phyloP scores from a whole-genome alignment of 495 filamentous ascomycete species.

The Annulohypoxylon moriforme region DNA sequence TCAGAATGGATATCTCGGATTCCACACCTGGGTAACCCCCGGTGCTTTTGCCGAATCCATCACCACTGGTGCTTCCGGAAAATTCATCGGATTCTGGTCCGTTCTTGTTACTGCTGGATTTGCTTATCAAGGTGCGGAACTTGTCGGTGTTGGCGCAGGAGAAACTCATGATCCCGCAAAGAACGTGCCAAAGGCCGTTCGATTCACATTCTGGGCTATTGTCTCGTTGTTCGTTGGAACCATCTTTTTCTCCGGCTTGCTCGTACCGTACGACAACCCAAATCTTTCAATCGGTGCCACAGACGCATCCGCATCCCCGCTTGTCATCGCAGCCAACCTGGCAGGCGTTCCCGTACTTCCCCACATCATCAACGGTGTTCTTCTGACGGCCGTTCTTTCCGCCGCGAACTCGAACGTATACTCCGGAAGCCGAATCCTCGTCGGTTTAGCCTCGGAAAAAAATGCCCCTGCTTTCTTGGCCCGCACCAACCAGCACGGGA shows the following conservation, averaged over 20 bases:
- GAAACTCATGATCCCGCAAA: constrained; percentile 72
- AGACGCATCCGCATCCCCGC: constrained; percentile 71
- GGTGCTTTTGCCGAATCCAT: constrained; percentile 73
- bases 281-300: constrained; percentile 61
- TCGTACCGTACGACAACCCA: constrained; percentile 67
- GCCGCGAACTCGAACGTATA: constrained; percentile 70
- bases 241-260: constrained; percentile 74
- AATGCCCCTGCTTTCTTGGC: constrained; percentile 66
- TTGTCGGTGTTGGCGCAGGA: constrained; percentile 74
- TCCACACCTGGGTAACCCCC: constrained; percentile 76
- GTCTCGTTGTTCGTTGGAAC: constrained; percentile 73
- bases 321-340: constrained; percentile 73
- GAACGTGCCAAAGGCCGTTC: constrained; percentile 62
- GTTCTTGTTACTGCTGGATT: constrained; percentile 61
- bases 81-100: constrained; percentile 60
- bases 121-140: constrained; percentile 66
- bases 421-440: constrained; percentile 71
- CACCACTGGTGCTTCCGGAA: constrained; percentile 55
- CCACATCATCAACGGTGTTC: constrained; percentile 76
- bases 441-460: constrained; percentile 70
- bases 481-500: constrained; percentile 54
- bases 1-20: constrained; percentile 73
- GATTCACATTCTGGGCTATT: constrained; percentile 69
- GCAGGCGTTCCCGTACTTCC: constrained; percentile 75
- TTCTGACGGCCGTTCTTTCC: constrained; percentile 69